phyloP scores from a whole-genome alignment of 345 rosid genomes.

The Salix viminalis region DNA sequence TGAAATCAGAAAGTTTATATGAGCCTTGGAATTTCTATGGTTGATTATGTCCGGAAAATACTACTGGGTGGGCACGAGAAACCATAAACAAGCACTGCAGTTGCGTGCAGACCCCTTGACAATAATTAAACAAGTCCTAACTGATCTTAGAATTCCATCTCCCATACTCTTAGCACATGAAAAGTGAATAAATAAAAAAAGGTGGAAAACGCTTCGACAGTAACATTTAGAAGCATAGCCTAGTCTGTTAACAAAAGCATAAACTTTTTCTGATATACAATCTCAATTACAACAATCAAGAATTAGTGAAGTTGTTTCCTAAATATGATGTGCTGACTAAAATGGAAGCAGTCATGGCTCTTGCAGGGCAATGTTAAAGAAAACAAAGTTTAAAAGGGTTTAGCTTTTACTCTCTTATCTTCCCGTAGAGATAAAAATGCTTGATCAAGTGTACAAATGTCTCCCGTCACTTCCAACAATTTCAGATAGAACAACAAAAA shows the following conservation, averaged over 20 bases:
- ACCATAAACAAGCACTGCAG: not conserved
- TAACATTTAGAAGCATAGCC: not conserved
- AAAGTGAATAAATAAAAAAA: not conserved
- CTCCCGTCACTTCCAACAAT: slow-evolving; percentile 86
- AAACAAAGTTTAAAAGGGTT: slow-evolving; percentile 1
- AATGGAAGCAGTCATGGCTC: slow-evolving; percentile 2
- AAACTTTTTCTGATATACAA: not conserved
- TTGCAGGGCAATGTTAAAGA: not conserved
- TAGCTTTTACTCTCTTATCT: slow-evolving; percentile 79
- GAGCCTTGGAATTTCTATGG: not conserved
- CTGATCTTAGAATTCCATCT: not conserved
- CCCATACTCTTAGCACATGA: not conserved
- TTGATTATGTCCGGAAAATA: not conserved
- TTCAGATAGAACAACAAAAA: slow-evolving; percentile 80
- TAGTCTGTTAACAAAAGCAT: slow-evolving; percentile 3
- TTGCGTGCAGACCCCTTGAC: not conserved
- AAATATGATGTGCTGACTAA: not conserved
- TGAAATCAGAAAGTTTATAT: not conserved
- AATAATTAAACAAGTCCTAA: not conserved
- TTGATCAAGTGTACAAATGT: slow-evolving; percentile 72
- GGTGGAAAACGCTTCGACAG: not conserved
- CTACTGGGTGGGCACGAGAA: not conserved
- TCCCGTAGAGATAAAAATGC: slow-evolving; percentile 76
- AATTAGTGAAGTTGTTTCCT: not conserved
- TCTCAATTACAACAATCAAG: not conserved